Percentiles rank a stretch among this genome's conserved stretches.
Conservation (phyloP, 768 basidiomycete genomes). For the Lentinus tigrinus region DNA sequence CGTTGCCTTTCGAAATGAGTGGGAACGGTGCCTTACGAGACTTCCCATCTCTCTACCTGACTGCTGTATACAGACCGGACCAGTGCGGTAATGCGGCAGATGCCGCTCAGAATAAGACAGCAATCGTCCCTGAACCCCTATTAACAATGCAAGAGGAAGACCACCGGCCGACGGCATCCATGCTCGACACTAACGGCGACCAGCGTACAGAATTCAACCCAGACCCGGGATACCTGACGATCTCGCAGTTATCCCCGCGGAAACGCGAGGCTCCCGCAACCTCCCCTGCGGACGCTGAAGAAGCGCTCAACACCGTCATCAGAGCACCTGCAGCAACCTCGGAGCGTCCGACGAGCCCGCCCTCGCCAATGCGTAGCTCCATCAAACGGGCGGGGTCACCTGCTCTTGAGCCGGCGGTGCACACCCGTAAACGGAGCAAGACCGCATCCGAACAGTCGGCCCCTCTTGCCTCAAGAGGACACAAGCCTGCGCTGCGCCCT, state of each 20-base stretch:
- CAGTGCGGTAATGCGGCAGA: background rate
- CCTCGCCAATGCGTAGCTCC: conserved; percentile 42
- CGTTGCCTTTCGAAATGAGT: background rate
- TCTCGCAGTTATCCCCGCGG: conserved; percentile 53
- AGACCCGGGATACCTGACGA: conserved; percentile 30
- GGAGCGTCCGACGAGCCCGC: conserved; percentile 17
- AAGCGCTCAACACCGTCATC: conserved; percentile 7
- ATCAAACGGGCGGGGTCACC: conserved; percentile 47
- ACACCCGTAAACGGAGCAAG: conserved; percentile 34
- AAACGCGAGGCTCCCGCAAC: conserved; percentile 16
- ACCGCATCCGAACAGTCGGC: conserved; percentile 13
- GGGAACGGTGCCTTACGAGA: background rate
- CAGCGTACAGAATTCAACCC: background rate
- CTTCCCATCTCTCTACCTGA: no score
- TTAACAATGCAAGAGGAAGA: background rate
- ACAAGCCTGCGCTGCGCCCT: conserved; percentile 15
- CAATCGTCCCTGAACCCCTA: background rate
- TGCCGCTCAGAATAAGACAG: background rate
- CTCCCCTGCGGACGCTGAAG: background rate
- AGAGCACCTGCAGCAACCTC: conserved; percentile 1
- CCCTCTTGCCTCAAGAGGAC: conserved; percentile 6
- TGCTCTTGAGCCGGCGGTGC: conserved; percentile 17
- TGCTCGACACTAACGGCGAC: background rate
- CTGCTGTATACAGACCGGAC: background rate
- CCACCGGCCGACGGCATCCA: background rate